Percentiles rank a stretch among this genome's conserved stretches.
Conservation (phyloP, 129 eudicot genomes). For the Tanacetum coccineum region DNA sequence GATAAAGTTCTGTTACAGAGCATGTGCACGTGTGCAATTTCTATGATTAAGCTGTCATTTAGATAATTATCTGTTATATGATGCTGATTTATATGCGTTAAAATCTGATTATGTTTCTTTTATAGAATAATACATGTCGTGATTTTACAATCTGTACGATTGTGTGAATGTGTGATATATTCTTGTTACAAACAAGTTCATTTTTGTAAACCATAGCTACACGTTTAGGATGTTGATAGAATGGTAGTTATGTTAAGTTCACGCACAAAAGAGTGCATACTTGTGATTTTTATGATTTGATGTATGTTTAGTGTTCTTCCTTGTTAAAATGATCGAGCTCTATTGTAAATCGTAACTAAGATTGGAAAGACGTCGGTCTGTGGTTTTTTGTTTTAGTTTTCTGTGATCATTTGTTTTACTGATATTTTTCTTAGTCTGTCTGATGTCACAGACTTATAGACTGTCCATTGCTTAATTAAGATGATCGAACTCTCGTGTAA, state of each 20-base stretch:
- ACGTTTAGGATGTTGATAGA: neutral
- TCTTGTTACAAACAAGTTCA: no score
- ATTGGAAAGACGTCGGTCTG: neutral
- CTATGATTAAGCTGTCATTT: no score
- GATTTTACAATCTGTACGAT: neutral
- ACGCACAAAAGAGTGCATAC: neutral
- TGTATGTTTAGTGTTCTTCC: neutral
- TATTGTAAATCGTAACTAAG: neutral
- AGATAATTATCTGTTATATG: no score
- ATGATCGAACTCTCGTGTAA: neutral
- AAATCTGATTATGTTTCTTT: no score
- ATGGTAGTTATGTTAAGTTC: neutral
- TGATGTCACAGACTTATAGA: no score
- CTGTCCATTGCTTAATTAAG: neutral
- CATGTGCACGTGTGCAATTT: no score
- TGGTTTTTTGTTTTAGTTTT: neutral
- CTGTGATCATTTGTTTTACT: neutral
- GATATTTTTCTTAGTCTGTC: neutral
- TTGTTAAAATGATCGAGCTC: neutral
- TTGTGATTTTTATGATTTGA: conserved; percentile 2
- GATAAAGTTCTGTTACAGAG: no score
- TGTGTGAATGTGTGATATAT: no score
- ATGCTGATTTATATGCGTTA: no score
- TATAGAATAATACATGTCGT: no score
- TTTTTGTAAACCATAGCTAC: neutral